A percentile compares a stretch with the other conserved stretches of the same genome.
Conservation (phyloP, 2,329 filamentous ascomycete genomes). For the Talaromyces sp. region DNA sequence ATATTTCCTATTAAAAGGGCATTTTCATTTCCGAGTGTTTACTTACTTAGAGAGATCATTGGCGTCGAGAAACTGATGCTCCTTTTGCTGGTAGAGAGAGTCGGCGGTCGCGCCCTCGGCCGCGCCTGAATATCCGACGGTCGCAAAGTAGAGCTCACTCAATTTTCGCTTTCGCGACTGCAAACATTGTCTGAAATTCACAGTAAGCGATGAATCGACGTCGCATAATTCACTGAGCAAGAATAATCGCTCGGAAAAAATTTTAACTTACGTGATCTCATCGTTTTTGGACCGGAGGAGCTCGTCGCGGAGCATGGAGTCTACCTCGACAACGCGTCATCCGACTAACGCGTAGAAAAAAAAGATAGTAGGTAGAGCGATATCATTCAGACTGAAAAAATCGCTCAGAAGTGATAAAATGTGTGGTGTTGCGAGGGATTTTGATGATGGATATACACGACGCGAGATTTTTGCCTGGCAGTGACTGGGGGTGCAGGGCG, state of each 20-base stretch:
- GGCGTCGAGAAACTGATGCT: slow-evolving; percentile 51
- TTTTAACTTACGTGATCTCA: slow-evolving; percentile 46
- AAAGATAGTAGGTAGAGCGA: slow-evolving; percentile 30
- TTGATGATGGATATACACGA: slow-evolving; percentile 27
- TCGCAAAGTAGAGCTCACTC: slow-evolving; percentile 79
- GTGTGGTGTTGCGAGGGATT: slow-evolving; percentile 33
- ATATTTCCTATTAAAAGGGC: slow-evolving; percentile 3
- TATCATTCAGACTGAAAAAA: slow-evolving; percentile 40
- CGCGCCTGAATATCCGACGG: slow-evolving; percentile 50
- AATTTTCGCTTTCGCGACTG: slow-evolving; percentile 86
- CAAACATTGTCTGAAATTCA: slow-evolving; percentile 50
- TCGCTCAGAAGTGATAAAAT: slow-evolving; percentile 41
- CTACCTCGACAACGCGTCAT: slow-evolving; percentile 44
- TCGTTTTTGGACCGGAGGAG: slow-evolving; percentile 46
- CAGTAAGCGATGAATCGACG: slow-evolving; percentile 30
- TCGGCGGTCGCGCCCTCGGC: slow-evolving; percentile 53
- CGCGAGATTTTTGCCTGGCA: slow-evolving; percentile 24
- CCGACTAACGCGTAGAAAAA: slow-evolving; percentile 45
- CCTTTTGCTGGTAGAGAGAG: slow-evolving; percentile 44
- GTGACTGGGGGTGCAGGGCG: slow-evolving; percentile 19
- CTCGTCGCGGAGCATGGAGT: slow-evolving; percentile 47
- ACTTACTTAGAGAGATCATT: slow-evolving; percentile 56
- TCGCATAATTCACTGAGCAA: slow-evolving; percentile 13
- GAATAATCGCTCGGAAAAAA: slow-evolving; percentile 24
- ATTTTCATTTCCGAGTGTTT: slow-evolving; percentile 9